Conservation (phyloP, 139 green algal species). For the Desmodesmus armatus region DNA sequence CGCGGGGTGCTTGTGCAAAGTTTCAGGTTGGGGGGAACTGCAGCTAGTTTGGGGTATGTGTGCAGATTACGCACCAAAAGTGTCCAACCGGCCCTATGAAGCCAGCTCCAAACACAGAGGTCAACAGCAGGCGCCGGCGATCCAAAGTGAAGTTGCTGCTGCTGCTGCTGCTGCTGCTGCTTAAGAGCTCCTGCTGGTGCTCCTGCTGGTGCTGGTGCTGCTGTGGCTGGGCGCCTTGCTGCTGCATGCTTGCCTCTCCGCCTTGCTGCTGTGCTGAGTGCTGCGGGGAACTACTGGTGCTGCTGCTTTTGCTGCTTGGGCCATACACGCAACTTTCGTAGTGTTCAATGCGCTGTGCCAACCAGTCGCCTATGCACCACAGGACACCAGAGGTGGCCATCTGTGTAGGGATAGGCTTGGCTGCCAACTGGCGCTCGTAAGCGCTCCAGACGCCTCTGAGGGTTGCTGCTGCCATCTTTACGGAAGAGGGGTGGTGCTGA, state of each 20-base stretch:
- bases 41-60: too few species aligned
- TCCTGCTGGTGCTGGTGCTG: not conserved
- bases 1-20: too few species aligned
- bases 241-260: not conserved
- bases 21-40: too few species aligned
- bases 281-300: not conserved
- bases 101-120: slow-evolving; percentile 8
- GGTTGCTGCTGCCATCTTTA: too few species aligned
- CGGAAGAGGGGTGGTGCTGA: too few species aligned
- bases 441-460: slow-evolving; percentile 30
- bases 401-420: slow-evolving; percentile 51
- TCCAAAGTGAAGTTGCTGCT: not conserved
- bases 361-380: slow-evolving; percentile 56
- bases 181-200: slow-evolving; percentile 10
- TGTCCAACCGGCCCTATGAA: slow-evolving; percentile 26
- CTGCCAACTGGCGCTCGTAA: slow-evolving; percentile 54
- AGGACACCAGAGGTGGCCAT: slow-evolving; percentile 42
- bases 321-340: slow-evolving; percentile 34
- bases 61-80: too few species aligned
- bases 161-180: slow-evolving; percentile 14
- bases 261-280: slow-evolving; percentile 1
- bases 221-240: not conserved
- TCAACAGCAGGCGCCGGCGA: not conserved
- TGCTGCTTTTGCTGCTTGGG: not conserved
- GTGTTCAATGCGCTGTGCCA: slow-evolving; percentile 50